Conservation (phyloP, 2,329 filamentous ascomycete genomes). For the Hymenoscyphus linearis region DNA sequence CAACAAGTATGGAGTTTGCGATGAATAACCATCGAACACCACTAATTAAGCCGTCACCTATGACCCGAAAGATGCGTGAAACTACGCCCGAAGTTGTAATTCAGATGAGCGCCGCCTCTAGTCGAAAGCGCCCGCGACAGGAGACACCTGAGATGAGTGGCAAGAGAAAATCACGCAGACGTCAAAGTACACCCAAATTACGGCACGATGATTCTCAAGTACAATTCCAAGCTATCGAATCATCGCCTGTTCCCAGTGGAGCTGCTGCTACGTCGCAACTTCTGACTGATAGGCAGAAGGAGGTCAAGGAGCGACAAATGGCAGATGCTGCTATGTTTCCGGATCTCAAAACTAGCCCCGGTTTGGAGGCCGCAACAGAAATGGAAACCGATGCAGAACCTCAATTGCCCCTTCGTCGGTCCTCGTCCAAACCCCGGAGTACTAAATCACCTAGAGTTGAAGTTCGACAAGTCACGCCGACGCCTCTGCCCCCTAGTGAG, state of each 20-base stretch:
- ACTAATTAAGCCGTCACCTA: not conserved
- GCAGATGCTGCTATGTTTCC: conserved; percentile 62
- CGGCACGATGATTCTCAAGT: conserved; percentile 81
- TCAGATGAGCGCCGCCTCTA: conserved; percentile 3
- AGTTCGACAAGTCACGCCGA: conserved; percentile 25
- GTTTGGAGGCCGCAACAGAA: conserved; percentile 13
- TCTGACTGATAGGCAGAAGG: conserved; percentile 73
- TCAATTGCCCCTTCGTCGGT: conserved; percentile 21
- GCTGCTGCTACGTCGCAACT: conserved; percentile 59
- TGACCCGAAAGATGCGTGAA: conserved; percentile 5
- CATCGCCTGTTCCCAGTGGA: conserved; percentile 46
- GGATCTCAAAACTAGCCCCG: conserved; percentile 55
- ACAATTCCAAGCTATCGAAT: conserved; percentile 65
- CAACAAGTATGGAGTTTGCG: conserved; percentile 11
- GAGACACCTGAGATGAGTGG: conserved; percentile 31
- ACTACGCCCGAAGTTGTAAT: conserved; percentile 25
- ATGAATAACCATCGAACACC: conserved; percentile 12
- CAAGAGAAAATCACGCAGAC: conserved; percentile 32
- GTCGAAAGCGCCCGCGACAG: conserved; percentile 22
- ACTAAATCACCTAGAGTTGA: conserved; percentile 1
- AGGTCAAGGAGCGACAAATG: conserved; percentile 68
- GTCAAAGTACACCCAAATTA: conserved; percentile 44
- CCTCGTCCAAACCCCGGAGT: conserved; percentile 18
- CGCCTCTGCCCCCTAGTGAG: conserved; percentile 19
- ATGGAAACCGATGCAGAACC: conserved; percentile 22